Evolutionary conservation across 2,329 filamentous ascomycete genomes (phyloP).

Genomic region (Calonectria leucothoes): DNA sequence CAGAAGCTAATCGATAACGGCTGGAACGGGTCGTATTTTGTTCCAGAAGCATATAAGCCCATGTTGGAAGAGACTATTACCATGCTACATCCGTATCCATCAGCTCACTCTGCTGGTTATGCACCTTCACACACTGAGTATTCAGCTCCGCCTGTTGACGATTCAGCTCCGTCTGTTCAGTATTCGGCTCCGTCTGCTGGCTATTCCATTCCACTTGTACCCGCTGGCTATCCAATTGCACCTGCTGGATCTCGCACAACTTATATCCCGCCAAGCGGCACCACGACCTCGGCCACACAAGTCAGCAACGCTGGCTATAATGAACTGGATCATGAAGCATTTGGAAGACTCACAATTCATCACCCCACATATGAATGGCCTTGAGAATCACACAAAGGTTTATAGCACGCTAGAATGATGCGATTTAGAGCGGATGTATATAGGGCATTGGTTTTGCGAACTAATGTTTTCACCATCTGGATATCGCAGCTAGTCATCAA

Average conservation of each 20-base stretch:
- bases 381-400: neutral
- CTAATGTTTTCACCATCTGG: no score
- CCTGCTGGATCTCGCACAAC: neutral
- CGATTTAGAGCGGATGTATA: no score
- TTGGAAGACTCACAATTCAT: neutral
- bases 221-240: neutral
- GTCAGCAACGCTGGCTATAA: neutral
- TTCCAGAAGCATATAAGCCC: neutral
- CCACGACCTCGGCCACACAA: neutral
- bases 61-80: neutral
- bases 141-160: neutral
- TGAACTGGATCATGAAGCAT: neutral
- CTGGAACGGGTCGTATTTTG: neutral
- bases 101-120: neutral
- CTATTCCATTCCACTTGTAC: neutral
- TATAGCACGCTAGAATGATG: no score
- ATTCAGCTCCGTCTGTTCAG: neutral
- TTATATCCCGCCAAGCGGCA: neutral
- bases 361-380: neutral
- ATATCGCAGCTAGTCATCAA: no score
- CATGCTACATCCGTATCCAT: neutral
- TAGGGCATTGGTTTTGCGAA: no score
- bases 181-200: neutral
- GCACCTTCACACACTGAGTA: neutral
- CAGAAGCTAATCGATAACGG: neutral